Evolutionary conservation across 2,329 filamentous ascomycete genomes (phyloP), one percentile per base, ranked within the genome.

Genomic region (Diaporthe caulivora): DNA sequence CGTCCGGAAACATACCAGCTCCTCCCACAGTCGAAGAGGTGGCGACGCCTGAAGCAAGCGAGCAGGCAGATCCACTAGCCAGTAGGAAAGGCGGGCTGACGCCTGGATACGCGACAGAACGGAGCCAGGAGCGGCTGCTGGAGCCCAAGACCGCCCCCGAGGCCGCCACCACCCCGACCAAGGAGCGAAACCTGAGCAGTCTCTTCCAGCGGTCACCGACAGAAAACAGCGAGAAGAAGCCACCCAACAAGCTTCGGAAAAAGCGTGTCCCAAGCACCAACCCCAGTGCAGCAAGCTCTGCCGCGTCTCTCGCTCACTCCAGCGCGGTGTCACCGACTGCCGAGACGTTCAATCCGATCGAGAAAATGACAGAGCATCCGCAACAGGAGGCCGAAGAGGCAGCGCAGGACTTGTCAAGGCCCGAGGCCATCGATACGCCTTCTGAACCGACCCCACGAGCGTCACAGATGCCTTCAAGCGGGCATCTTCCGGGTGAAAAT

Each of bases 231-330:
- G 92, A 92, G 75, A 92, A 89, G 78, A 90, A 94, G 58, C 93
- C 92, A 80, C 94, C 95, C 0, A 98, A 98, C 79, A 98, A 98
- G 83, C 86, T 99, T 68, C 93, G 93, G 82, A 98, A 98, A 86
- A 98, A 94, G 83, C 88, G 92, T 76, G 86, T 93, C 71, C 92
- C 94, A 0, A 94, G 94, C 79, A 84, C 93, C 29, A 95, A 95
- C 77, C 92, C 92, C 26, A 98, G 96, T 80, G 95, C 96, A 0
- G 95, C 98, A 76, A 98, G 95, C 80, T 98, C 97, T 21, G 93
- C 90, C 9, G 90, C 93, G 21, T 98, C 95, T 10, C 85, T 97
- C 21, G 81, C 85, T 8, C 83, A 86, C 51, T 86, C 85, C 17
- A 81, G 84, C 55, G 80, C 83, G 13, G 81, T 82, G 1, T 89